phyloP scores from a whole-genome alignment of 768 basidiomycete genomes.

The Podaxis sp. region DNA sequence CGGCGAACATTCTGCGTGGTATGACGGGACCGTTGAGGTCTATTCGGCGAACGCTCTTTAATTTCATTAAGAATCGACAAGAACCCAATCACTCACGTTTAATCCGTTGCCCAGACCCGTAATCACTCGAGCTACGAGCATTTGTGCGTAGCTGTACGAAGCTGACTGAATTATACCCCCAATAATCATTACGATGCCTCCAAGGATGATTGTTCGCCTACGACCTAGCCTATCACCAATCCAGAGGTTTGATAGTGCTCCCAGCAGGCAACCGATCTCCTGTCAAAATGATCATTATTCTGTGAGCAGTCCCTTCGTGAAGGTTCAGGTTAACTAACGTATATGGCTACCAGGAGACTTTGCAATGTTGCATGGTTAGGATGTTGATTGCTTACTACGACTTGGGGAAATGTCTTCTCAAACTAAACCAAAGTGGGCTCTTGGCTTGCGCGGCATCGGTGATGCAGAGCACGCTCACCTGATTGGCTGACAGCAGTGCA shows the following conservation, averaged over 20 bases:
- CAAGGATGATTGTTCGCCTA: slow-evolving; percentile 55
- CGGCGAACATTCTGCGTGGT: slow-evolving; percentile 67
- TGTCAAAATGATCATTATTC: slow-evolving; percentile 21
- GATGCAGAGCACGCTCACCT: slow-evolving; percentile 30
- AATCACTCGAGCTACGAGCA: slow-evolving; percentile 59
- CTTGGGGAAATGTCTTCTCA: slow-evolving; percentile 56
- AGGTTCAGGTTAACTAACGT: slow-evolving; percentile 32
- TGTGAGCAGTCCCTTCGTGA: not conserved
- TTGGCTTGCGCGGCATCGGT: not conserved
- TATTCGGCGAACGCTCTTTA: slow-evolving; percentile 20
- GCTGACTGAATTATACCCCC: slow-evolving; percentile 62
- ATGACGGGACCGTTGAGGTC: slow-evolving; percentile 66
- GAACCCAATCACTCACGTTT: slow-evolving; percentile 37
- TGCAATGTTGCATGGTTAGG: slow-evolving; percentile 55
- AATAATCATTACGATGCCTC: slow-evolving; percentile 58
- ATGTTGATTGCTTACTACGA: slow-evolving; percentile 37
- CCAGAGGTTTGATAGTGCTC: slow-evolving; percentile 63
- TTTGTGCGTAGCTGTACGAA: slow-evolving; percentile 57
- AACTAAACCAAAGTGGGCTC: slow-evolving; percentile 36
- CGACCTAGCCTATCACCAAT: slow-evolving; percentile 61
- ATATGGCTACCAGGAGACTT: slow-evolving; percentile 59
- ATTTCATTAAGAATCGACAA: not conserved
- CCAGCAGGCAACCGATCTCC: slow-evolving; percentile 66
- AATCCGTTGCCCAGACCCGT: slow-evolving; percentile 69
- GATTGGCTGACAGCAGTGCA: slow-evolving; percentile 56